Percentiles rank a stretch among this genome's conserved stretches.
Conservation (phyloP, 331 rosid genomes). For the Acacia concinna region DNA sequence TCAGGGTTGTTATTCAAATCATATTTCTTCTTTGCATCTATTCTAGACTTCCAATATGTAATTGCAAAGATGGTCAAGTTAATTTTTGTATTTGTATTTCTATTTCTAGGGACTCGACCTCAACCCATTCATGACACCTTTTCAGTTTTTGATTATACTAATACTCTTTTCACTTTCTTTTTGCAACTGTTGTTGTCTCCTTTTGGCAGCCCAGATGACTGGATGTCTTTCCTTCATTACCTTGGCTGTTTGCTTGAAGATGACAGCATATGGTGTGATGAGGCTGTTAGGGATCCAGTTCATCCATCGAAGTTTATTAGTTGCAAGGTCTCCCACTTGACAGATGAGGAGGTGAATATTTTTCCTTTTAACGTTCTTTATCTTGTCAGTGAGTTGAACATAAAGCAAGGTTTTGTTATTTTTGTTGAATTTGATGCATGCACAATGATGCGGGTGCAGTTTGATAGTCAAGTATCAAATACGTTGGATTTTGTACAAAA, state of each 20-base stretch:
- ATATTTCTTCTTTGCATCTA: background rate
- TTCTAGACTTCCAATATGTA: background rate
- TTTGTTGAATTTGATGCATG: slow-evolving; percentile 32
- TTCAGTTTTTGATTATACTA: background rate
- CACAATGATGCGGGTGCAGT: slow-evolving; percentile 59
- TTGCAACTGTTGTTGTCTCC: slow-evolving; percentile 38
- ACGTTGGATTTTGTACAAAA: slow-evolving; percentile 67
- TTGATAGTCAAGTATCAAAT: slow-evolving; percentile 70
- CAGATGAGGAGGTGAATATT: slow-evolving; percentile 70
- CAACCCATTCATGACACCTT: background rate
- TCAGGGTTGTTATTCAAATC: background rate
- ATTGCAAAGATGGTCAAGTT: background rate
- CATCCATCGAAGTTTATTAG: slow-evolving; percentile 54
- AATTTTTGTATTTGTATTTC: too few species aligned
- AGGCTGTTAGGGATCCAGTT: slow-evolving; percentile 51
- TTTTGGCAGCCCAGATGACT: slow-evolving; percentile 95
- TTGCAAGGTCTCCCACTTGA: slow-evolving; percentile 72
- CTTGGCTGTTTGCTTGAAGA: slow-evolving; percentile 95
- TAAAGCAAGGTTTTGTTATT: slow-evolving; percentile 12
- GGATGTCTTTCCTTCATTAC: slow-evolving; percentile 93
- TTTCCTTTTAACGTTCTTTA: slow-evolving; percentile 14
- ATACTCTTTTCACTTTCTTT: background rate
- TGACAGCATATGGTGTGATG: slow-evolving; percentile 67
- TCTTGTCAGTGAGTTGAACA: slow-evolving; percentile 10
- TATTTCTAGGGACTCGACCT: too few species aligned